Percentiles rank a stretch among this genome's conserved stretches.
These are phyloP conservation scores for Diaporthe velutina DNA, from an alignment of 2,329 filamentous ascomycete species.

Conservation along the genomic window DNA sequence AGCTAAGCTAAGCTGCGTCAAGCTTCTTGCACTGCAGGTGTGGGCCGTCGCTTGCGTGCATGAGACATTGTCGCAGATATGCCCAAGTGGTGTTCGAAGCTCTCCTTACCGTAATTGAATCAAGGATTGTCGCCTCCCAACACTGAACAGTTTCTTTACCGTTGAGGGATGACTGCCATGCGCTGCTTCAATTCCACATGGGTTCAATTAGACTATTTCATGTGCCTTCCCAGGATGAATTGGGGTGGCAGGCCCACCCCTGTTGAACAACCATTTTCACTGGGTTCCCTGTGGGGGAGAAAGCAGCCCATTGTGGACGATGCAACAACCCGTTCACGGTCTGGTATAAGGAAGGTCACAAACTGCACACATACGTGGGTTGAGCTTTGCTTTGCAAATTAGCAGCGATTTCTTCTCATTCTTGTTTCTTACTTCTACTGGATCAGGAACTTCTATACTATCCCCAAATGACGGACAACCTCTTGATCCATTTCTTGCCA, in stretches of 20 bases:
- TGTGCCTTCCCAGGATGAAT: background rate
- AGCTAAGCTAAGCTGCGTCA: constrained; percentile 15
- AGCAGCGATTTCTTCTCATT: too few relatives aligned
- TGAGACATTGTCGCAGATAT: background rate
- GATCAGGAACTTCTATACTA: background rate
- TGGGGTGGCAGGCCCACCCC: background rate
- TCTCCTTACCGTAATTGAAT: background rate
- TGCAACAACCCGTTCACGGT: background rate
- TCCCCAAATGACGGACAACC: background rate
- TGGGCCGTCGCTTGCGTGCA: too few relatives aligned
- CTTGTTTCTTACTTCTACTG: too few relatives aligned
- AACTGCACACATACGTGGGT: too few relatives aligned
- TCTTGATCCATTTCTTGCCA: background rate
- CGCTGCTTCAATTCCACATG: background rate
- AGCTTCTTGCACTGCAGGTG: background rate
- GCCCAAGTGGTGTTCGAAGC: background rate
- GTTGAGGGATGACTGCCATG: background rate
- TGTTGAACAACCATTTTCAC: background rate
- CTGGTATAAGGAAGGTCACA: background rate
- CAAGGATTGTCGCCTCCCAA: accelerated
- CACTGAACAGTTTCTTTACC: background rate
- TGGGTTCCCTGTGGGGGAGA: background rate
- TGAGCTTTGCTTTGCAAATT: background rate
- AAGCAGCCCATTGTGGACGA: background rate
- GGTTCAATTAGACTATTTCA: background rate